These are phyloP conservation scores for Rusavskia elegans DNA, from an alignment of 495 filamentous ascomycete species.

Conservation along the genomic window DNA sequence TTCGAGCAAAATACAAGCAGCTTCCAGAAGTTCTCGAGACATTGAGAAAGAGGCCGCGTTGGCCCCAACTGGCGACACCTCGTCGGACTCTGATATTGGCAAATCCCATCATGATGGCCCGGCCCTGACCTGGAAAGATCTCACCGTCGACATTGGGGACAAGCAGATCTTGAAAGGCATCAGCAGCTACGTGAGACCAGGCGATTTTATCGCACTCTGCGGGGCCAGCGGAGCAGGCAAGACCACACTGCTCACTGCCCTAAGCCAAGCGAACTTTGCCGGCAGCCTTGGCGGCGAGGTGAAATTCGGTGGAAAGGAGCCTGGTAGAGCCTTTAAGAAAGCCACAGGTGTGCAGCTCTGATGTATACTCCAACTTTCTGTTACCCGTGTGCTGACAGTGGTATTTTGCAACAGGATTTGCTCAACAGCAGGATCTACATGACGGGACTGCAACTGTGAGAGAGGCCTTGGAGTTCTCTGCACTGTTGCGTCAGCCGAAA, in stretches of 20 bases:
- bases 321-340: slow-evolving; percentile 27
- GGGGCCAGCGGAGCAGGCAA: slow-evolving; percentile 46
- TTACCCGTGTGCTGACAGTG: slow-evolving; percentile 27
- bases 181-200: slow-evolving; percentile 68
- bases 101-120: slow-evolving; percentile 23
- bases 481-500: slow-evolving; percentile 71
- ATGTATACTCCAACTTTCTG: slow-evolving; percentile 24
- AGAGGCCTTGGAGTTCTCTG: slow-evolving; percentile 67
- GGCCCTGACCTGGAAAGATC: slow-evolving; percentile 39
- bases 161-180: slow-evolving; percentile 55
- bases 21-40: not conserved
- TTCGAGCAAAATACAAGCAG: slow-evolving; percentile 33
- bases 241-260: slow-evolving; percentile 35
- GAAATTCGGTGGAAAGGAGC: slow-evolving; percentile 23
- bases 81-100: slow-evolving; percentile 35
- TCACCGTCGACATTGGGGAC: slow-evolving; percentile 52
- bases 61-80: slow-evolving; percentile 21
- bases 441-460: slow-evolving; percentile 73
- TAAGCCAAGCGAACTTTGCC: slow-evolving; percentile 68
- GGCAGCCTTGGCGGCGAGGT: slow-evolving; percentile 47
- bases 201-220: slow-evolving; percentile 64
- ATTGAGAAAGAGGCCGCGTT: slow-evolving; percentile 26
- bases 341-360: slow-evolving; percentile 57
- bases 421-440: slow-evolving; percentile 92
- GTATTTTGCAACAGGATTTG: slow-evolving; percentile 73